Conservation (phyloP, 2,329 filamentous ascomycete species). For the Calonectria hawksworthii region DNA sequence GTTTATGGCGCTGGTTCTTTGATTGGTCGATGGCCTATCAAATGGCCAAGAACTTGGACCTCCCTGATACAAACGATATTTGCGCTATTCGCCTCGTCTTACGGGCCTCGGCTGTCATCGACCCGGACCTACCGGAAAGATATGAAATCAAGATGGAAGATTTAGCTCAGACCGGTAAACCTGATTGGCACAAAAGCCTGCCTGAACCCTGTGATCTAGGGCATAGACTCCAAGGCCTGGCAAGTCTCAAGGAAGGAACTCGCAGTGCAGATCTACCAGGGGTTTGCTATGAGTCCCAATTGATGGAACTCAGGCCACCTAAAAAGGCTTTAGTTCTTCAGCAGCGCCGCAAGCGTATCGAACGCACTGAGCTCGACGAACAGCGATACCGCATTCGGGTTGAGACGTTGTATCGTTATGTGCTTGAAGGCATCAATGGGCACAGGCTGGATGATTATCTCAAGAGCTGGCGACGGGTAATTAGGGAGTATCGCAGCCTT, state of each 20-base stretch:
- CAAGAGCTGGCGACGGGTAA: neutral
- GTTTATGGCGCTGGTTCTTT: neutral
- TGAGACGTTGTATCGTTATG: neutral
- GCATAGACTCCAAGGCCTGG: neutral
- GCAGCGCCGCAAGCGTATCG: neutral
- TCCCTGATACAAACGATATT: neutral
- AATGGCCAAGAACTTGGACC: neutral
- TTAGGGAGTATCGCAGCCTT: neutral
- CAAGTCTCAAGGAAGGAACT: neutral
- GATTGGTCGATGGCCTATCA: neutral
- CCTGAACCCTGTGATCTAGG: neutral
- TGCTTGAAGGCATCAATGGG: neutral
- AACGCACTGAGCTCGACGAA: neutral
- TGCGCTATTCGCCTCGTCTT: neutral
- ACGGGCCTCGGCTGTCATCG: neutral
- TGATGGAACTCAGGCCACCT: neutral
- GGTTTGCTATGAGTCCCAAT: neutral
- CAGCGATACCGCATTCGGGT: neutral
- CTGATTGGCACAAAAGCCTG: neutral
- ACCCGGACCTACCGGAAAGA: neutral
- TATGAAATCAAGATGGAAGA: neutral
- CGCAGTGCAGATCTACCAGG: neutral
- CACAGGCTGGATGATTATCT: neutral
- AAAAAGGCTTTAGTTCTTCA: neutral
- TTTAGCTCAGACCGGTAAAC: neutral